Percentiles rank a stretch among this genome's conserved stretches.
Conservation (phyloP, 2,329 filamentous ascomycete species). For the Aspergillus tamarii region DNA sequence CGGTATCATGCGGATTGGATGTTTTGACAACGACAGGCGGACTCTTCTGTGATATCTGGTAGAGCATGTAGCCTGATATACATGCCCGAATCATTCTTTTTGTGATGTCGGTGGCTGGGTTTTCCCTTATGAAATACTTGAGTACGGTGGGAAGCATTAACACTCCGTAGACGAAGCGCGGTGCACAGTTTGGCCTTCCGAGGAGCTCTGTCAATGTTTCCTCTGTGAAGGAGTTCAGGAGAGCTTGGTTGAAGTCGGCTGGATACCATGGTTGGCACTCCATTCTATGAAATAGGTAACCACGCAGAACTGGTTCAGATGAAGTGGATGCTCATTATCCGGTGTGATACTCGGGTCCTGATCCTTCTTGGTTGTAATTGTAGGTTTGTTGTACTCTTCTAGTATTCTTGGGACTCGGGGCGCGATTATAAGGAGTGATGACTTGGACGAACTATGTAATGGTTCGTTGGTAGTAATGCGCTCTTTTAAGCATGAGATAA, state of each 20-base stretch:
- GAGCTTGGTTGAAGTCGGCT: constrained; percentile 27
- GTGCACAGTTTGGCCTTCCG: constrained; percentile 18
- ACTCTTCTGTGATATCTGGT: constrained; percentile 19
- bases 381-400: neutral
- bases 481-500: neutral
- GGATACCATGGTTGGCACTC: constrained; percentile 27
- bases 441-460: neutral
- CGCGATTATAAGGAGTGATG: neutral
- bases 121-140: constrained; percentile 28
- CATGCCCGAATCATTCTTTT: constrained; percentile 32
- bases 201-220: constrained; percentile 24
- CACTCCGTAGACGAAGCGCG: constrained; percentile 33
- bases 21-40: constrained; percentile 29
- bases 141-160: constrained; percentile 37
- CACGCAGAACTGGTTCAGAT: neutral
- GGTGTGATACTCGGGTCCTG: too few species aligned
- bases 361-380: neutral
- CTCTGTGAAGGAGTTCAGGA: constrained; percentile 28
- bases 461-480: neutral
- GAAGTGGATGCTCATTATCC: neutral
- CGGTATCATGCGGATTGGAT: constrained; percentile 15
- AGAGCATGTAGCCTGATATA: constrained; percentile 30
- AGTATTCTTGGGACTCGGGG: neutral
- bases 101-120: constrained; percentile 23
- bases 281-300: constrained; percentile 19